Evolutionary conservation across 306 rosid genomes (phyloP).

Genomic region (Hylodesmum podocarpum): DNA sequence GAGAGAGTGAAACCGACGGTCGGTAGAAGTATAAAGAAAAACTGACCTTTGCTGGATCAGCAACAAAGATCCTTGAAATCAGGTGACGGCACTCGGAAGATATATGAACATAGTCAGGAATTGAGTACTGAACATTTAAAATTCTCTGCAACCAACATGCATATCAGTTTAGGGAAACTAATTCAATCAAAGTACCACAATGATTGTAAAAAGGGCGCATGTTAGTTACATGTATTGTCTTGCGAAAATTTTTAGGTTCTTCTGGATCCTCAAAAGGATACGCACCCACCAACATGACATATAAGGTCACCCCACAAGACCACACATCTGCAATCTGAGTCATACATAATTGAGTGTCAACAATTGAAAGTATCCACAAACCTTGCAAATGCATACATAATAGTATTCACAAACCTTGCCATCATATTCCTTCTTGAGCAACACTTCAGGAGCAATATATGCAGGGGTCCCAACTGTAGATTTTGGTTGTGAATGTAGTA

Average conservation of each 20-base stretch:
- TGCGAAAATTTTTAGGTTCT: conserved; percentile 95
- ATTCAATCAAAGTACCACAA: not conserved
- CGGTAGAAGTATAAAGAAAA: not conserved
- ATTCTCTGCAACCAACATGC: conserved; percentile 69
- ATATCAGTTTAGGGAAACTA: conserved; percentile 26
- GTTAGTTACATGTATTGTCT: conserved; percentile 71
- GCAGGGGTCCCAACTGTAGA: conserved; percentile 99
- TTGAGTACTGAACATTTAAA: conserved; percentile 87
- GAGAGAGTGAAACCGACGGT: no score
- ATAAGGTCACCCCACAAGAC: conserved; percentile 98
- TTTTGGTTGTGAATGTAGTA: conserved; percentile 95
- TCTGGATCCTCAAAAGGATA: conserved; percentile 97
- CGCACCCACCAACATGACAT: conserved; percentile 98
- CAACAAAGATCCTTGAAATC: conserved; percentile 87
- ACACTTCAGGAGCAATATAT: conserved; percentile 94
- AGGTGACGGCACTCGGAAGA: conserved; percentile 84
- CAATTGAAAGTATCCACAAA: not conserved
- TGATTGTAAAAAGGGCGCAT: not conserved
- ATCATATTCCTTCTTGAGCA: conserved; percentile 95
- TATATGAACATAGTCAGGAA: conserved; percentile 92
- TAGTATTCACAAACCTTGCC: conserved; percentile 55
- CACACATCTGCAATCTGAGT: conserved; percentile 94
- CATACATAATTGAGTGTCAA: conserved; percentile 13
- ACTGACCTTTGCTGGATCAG: conserved; percentile 79
- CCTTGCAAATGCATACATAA: conserved; percentile 55